Conservation (phyloP, 2,329 filamentous ascomycete genomes). For the Claviceps digitariae region DNA sequence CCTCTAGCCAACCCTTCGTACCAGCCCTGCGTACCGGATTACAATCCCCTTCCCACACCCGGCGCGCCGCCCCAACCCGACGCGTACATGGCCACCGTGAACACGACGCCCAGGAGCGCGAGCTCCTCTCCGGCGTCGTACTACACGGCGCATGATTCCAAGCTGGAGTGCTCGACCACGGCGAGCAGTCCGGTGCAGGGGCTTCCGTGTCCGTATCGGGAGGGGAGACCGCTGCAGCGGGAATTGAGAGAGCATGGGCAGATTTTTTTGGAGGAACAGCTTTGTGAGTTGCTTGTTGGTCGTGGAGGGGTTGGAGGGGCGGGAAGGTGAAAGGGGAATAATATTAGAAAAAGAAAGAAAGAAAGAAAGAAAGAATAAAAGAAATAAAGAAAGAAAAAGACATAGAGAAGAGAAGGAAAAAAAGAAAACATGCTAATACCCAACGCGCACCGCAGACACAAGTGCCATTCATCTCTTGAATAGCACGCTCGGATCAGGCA, state of each 20-base stretch:
- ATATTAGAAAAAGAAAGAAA: too few species aligned
- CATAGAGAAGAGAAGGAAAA: background rate
- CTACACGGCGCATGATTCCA: slow-evolving; percentile 20
- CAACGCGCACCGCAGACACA: slow-evolving; percentile 11
- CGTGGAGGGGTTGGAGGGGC: too few species aligned
- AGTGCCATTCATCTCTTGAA: slow-evolving; percentile 49
- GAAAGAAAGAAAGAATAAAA: background rate
- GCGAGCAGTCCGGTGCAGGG: slow-evolving; percentile 22
- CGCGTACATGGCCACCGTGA: slow-evolving; percentile 7
- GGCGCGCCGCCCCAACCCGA: too few species aligned
- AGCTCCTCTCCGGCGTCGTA: slow-evolving; percentile 22
- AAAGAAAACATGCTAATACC: background rate
- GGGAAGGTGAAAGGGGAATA: too few species aligned
- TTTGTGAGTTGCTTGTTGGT: slow-evolving; percentile 34
- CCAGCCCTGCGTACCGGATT: too few species aligned
- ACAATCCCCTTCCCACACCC: too few species aligned
- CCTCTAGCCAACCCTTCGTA: too few species aligned
- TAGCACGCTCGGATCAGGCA: slow-evolving; percentile 44
- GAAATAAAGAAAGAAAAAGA: too few species aligned
- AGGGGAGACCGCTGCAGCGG: slow-evolving; percentile 42
- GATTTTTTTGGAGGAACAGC: slow-evolving; percentile 62
- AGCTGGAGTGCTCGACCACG: slow-evolving; percentile 18
- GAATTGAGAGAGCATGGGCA: slow-evolving; percentile 53
- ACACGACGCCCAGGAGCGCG: slow-evolving; percentile 9
- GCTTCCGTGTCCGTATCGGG: slow-evolving; percentile 31